These are phyloP conservation scores for Fusarium annulatum DNA, from an alignment of 2,329 filamentous ascomycete genomes.

Conservation along the genomic window DNA sequence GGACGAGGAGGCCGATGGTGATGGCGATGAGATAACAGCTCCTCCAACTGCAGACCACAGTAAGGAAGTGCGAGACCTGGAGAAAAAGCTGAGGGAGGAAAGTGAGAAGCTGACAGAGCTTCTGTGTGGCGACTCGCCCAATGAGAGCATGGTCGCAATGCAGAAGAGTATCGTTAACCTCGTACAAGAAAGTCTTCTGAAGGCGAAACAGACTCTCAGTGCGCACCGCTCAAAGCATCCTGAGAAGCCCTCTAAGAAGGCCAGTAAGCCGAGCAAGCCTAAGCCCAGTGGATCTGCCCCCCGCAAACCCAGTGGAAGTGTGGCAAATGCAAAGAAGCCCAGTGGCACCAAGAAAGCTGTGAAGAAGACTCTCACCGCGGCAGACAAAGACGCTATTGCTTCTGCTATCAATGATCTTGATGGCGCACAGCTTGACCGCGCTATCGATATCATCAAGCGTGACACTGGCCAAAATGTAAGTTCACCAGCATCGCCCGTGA, in stretches of 20 bases:
- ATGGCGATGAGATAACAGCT: slow-evolving; percentile 52
- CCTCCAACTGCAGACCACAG: slow-evolving; percentile 56
- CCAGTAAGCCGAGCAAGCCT: slow-evolving; percentile 69
- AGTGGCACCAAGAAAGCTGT: slow-evolving; percentile 58
- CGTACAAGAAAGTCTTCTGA: slow-evolving; percentile 78
- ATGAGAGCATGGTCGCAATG: slow-evolving; percentile 64
- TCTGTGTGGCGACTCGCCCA: slow-evolving; percentile 62
- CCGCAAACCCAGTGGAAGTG: slow-evolving; percentile 57
- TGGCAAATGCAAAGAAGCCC: slow-evolving; percentile 51
- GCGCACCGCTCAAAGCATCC: slow-evolving; percentile 57
- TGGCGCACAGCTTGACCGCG: slow-evolving; percentile 79
- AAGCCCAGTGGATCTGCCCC: slow-evolving; percentile 50
- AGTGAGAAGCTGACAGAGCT: slow-evolving; percentile 67
- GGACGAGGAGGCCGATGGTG: slow-evolving; percentile 74
- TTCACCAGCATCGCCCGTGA: slow-evolving; percentile 38
- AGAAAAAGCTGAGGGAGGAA: slow-evolving; percentile 65
- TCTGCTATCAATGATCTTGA: slow-evolving; percentile 85
- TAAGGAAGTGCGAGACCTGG: slow-evolving; percentile 63
- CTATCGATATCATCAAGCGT: slow-evolving; percentile 89
- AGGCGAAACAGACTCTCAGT: slow-evolving; percentile 74
- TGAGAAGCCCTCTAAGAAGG: slow-evolving; percentile 69
- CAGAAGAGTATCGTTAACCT: slow-evolving; percentile 71
- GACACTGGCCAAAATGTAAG: slow-evolving; percentile 82
- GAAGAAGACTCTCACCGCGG: slow-evolving; percentile 71
- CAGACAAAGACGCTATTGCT: slow-evolving; percentile 93